Conservation (phyloP, 1,139 yeast genomes). For the Blastobotrys petasosporus region DNA sequence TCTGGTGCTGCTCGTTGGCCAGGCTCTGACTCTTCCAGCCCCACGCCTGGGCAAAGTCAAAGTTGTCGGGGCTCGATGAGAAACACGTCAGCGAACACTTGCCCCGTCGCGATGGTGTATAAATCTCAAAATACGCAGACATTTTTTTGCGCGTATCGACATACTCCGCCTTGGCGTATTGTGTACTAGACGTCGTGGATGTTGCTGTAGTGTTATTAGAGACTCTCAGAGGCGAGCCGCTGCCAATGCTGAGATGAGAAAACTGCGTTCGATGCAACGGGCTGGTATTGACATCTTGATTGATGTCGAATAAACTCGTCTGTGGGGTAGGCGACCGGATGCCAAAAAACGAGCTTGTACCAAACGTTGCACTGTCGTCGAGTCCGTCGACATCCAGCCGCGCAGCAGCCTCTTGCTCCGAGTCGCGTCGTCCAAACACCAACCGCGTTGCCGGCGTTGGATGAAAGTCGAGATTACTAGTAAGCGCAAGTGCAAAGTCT, state of each 20-base stretch:
- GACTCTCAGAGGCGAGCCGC: not conserved
- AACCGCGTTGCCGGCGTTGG: too few species aligned
- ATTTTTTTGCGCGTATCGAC: constrained; percentile 41
- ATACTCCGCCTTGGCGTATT: constrained; percentile 18
- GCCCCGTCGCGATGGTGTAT: constrained; percentile 44
- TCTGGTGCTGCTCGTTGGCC: constrained; percentile 43
- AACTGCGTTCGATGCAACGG: too few species aligned
- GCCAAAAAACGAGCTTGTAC: not conserved
- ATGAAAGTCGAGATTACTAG: too few species aligned
- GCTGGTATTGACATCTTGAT: not conserved
- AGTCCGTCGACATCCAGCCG: not conserved
- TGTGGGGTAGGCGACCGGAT: not conserved
- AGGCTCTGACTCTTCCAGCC: constrained; percentile 49
- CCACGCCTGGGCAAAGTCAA: constrained; percentile 50
- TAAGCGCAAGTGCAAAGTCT: too few species aligned
- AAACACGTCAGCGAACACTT: constrained; percentile 45
- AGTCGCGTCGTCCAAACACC: too few species aligned
- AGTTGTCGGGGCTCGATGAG: constrained; percentile 46
- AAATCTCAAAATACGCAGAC: constrained; percentile 45
- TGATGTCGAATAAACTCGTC: not conserved
- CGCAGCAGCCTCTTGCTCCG: not conserved
- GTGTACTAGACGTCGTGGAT: not conserved
- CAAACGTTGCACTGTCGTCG: not conserved
- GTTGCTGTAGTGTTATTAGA: not conserved
- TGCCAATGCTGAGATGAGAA: not conserved